A percentile compares a stretch with the other conserved stretches of the same genome.
Conservation (phyloP, 208 protist species). For the Leishmania arabica region DNA sequence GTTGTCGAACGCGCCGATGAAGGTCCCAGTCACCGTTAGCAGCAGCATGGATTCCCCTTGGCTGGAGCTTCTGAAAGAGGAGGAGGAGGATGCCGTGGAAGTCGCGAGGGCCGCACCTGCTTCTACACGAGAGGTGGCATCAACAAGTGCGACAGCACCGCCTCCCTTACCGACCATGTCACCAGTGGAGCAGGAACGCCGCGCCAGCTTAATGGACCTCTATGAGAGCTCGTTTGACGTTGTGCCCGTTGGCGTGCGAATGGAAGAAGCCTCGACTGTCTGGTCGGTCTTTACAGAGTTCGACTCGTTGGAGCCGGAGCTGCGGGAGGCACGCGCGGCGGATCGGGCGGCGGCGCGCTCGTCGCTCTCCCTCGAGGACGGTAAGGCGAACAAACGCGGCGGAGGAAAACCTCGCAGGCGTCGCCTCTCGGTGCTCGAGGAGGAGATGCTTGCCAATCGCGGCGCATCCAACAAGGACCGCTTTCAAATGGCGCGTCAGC, state of each 20-base stretch:
- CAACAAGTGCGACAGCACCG: not conserved
- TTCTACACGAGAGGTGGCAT: not conserved
- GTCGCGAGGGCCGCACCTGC: not conserved
- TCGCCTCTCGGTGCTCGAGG: conserved; percentile 47
- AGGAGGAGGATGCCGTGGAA: conserved; percentile 16
- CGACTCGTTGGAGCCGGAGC: conserved; percentile 63
- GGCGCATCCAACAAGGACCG: conserved; percentile 71
- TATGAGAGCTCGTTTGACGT: conserved; percentile 78
- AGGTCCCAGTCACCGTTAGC: not conserved
- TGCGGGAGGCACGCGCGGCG: conserved; percentile 14
- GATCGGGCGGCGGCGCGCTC: conserved; percentile 27
- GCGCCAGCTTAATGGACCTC: conserved; percentile 52
- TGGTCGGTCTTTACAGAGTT: conserved; percentile 75
- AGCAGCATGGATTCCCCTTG: conserved; percentile 33
- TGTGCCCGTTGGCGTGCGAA: conserved; percentile 63
- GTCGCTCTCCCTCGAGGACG: conserved; percentile 10
- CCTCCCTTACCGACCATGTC: not conserved
- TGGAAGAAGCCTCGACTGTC: conserved; percentile 60
- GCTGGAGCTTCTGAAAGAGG: conserved; percentile 42
- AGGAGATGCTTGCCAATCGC: conserved; percentile 60
- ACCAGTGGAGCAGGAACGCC: conserved; percentile 10
- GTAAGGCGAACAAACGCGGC: not conserved
- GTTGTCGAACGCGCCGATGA: not conserved
- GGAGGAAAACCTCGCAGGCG: conserved; percentile 12
- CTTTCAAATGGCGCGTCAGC: conserved; percentile 49